Base-by-base conservation (phyloP, 2,329 filamentous ascomycete genomes). In the Claviceps citrina region DNA sequence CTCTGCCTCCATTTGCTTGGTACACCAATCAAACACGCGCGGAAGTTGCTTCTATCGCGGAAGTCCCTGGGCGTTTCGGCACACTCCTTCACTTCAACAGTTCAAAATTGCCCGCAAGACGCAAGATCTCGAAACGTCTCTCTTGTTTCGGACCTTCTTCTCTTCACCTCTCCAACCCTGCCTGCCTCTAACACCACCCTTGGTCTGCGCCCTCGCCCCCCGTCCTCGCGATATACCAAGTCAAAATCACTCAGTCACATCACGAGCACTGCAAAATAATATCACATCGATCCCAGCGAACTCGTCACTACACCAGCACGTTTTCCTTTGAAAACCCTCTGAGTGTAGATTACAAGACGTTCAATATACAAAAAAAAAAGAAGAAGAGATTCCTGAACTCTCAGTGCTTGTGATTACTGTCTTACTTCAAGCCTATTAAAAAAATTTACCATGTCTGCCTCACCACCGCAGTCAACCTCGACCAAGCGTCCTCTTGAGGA, bases 401-500 rank as follows among this genome's bases (percentile, higher is more conserved):
- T 18, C 32, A 15, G 37, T 43, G 36, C 34, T 42, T 46, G 43
- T 49, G 43, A 50, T 34, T 41, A 39, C 22, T 20, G 39, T 34
- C 36, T 41, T 41, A 36, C 37, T 26, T 28, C 32, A 63, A 58
- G 54, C 50, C 64, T n/a, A 41, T 41, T 33, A 7, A 38, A 41
- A 27, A 30, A 8, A 27, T 61, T 52, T 7, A 35, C 2, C 22
- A 87, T 87, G 82, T 86, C 82, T 65, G 73, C 80, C 47, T 85
- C 75, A 49, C 76, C 75, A 24, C 64, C 69, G 46, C 68, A 70
- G 46, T 75, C 76, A 38, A 81, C 78, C 43, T 79, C 76, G 52
- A 68, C 74, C 47, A 98, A 98, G 75, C 86, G 91, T 56, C 91
- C 91, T 45, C 77, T 98, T 49, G 91, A 98, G 70, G 91, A 96